phyloP scores from a whole-genome alignment of 2,329 filamentous ascomycete genomes.

The Cladosporium sphaerospermum region DNA sequence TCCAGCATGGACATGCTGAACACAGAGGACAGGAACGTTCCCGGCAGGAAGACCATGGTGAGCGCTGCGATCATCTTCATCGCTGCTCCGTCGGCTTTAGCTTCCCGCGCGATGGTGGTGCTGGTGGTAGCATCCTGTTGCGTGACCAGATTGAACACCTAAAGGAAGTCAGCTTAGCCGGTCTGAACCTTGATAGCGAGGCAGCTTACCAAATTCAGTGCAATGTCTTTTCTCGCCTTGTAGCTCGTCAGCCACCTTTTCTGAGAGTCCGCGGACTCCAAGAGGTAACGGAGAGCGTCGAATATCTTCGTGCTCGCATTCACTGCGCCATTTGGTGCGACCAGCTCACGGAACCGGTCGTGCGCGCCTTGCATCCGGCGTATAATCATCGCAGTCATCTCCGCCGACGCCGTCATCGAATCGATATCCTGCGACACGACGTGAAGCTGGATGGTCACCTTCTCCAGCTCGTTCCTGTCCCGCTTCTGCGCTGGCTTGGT shows the following conservation, averaged over 20 bases:
- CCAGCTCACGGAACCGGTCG: neutral
- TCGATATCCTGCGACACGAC: neutral
- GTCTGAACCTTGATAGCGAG: neutral
- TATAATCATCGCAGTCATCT: slow-evolving; percentile 1
- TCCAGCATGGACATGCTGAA: slow-evolving; percentile 14
- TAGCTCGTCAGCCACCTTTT: slow-evolving; percentile 1
- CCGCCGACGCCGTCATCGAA: neutral
- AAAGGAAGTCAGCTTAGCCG: neutral
- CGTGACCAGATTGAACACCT: slow-evolving; percentile 6
- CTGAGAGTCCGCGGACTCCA: neutral
- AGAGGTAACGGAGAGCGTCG: neutral
- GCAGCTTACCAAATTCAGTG: slow-evolving; percentile 1
- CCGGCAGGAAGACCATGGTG: slow-evolving; percentile 14
- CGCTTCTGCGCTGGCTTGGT: neutral
- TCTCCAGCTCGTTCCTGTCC: neutral
- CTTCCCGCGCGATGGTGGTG: neutral
- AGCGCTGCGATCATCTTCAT: slow-evolving; percentile 15
- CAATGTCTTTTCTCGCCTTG: neutral
- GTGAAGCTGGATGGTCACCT: neutral
- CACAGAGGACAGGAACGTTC: slow-evolving; percentile 13
- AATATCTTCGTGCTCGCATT: neutral
- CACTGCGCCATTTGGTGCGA: neutral
- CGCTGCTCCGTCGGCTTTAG: slow-evolving; percentile 7
- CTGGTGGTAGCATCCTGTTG: slow-evolving; percentile 1
- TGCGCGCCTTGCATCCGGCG: neutral